Evolutionary conservation across 768 basidiomycete genomes (phyloP).

Genomic region (Goffeauzyma gilvescens): DNA sequence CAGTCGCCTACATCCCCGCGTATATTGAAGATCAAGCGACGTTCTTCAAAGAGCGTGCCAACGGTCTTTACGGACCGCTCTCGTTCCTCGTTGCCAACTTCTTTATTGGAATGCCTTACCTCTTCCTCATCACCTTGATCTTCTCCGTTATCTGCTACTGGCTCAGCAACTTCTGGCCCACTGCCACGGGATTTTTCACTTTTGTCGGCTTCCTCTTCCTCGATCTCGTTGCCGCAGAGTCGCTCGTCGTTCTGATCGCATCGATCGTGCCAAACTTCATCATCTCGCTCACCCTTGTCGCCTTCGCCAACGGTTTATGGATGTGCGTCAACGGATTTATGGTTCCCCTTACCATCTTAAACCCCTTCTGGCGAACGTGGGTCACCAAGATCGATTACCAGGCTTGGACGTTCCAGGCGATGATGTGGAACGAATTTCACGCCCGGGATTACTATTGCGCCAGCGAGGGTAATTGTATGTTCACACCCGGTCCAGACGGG

Average conservation of each 20-base stretch:
- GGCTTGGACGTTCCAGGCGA: background rate
- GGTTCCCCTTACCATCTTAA: conserved; percentile 2
- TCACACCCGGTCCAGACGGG: background rate
- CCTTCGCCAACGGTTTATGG: conserved; percentile 6
- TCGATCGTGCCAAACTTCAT: conserved; percentile 5
- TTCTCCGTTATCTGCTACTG: conserved; percentile 7
- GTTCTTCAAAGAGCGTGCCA: conserved; percentile 4
- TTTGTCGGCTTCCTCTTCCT: conserved; percentile 5
- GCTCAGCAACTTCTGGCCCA: background rate
- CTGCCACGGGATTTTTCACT: background rate
- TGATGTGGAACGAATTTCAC: conserved; percentile 2
- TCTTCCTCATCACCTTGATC: conserved; percentile 1
- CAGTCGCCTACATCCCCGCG: conserved; percentile 4
- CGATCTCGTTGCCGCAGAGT: conserved; percentile 4
- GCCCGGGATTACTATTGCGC: background rate
- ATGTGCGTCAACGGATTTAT: conserved; percentile 3
- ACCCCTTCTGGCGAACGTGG: conserved; percentile 6
- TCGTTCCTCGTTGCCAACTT: conserved; percentile 4
- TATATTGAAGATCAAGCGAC: conserved; percentile 4
- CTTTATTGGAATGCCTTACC: conserved; percentile 2
- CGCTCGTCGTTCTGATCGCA: conserved; percentile 2
- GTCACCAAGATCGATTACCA: conserved; percentile 6
- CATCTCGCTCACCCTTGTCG: conserved; percentile 1
- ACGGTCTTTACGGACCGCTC: conserved; percentile 1
- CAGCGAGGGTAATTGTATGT: background rate